These are phyloP conservation scores for Nemania abortiva DNA, from an alignment of 2,329 filamentous ascomycete genomes.

Conservation along the genomic window DNA sequence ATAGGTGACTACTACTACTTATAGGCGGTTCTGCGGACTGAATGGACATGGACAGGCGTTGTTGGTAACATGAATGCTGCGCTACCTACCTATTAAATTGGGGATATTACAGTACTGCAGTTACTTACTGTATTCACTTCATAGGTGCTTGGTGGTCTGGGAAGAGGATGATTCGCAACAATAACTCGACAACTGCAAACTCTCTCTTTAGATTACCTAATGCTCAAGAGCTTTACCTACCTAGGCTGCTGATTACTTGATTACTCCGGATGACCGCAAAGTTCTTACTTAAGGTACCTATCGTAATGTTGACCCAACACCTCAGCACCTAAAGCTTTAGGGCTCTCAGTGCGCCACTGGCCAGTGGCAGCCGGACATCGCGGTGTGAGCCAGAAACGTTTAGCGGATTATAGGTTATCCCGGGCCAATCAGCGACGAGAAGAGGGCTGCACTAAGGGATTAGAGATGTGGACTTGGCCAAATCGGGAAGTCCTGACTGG, in stretches of 20 bases:
- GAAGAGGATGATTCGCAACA: not conserved
- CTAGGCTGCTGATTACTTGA: not conserved
- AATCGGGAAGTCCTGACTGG: slow-evolving; percentile 48
- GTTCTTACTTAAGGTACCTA: not conserved
- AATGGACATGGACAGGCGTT: not conserved
- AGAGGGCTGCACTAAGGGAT: slow-evolving; percentile 29
- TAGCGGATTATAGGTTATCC: slow-evolving; percentile 49
- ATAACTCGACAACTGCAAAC: not conserved
- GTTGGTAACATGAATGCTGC: slow-evolving; percentile 3
- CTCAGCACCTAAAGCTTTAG: not conserved
- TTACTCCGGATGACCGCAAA: not conserved
- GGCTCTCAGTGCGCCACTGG: slow-evolving; percentile 13
- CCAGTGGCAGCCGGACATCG: slow-evolving; percentile 19
- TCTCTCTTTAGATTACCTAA: not conserved
- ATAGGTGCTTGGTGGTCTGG: not conserved
- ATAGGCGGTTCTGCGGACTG: not conserved
- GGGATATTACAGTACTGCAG: not conserved
- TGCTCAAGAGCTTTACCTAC: too few relatives aligned
- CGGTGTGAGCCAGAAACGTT: slow-evolving; percentile 45
- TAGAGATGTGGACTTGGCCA: slow-evolving; percentile 45
- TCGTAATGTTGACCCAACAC: slow-evolving; percentile 1
- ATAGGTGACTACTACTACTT: not conserved
- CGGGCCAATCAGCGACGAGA: slow-evolving; percentile 43
- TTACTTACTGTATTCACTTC: not conserved
- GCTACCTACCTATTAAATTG: not conserved